Base-by-base conservation (phyloP, 2,329 filamentous ascomycete genomes). In the Hymenoscyphus occultus region DNA sequence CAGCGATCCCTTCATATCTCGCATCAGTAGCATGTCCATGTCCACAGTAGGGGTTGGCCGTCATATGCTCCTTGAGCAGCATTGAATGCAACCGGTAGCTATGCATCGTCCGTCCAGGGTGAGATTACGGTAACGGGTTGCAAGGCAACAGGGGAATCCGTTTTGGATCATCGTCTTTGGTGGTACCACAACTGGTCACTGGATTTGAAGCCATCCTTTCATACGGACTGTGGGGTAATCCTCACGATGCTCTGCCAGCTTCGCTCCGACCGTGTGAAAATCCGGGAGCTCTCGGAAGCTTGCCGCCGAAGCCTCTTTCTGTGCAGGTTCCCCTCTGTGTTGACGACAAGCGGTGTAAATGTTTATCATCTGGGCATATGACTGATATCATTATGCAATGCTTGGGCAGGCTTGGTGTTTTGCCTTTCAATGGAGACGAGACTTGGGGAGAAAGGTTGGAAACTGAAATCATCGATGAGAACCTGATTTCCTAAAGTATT, bases 171-270 rank as follows among this genome's bases (percentile, higher is more conserved):
- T 51, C 45, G 14, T n/a, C 45, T 9, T 22, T 39, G 54, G 54
- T 35, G 54, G 54, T 57, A 57, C 54, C 32, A 57, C 28, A 57
- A 57, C 35, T 28, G 32, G 54, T 57, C 54, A 57, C 54, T 57
- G 54, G 54, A 57, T 39, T 35, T 19, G 54, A 51, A 22, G 45
- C 22, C 45, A 19, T 19, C 13, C 22, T 22, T 51, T 22, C 9
- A 35, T 10, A 35, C 35, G 35, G 35, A 45, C 16, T 45, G 16
- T 45, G 42, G 42, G 42, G 42, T 45, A n/a, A n/a, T 45, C 14
- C 16, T 45, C n/a, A 19, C 22, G 19, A 19, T 51, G 45, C 22
- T 51, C 45, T 22, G 22, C 45, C 19, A 51, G 22, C 19, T 51
- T 51, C n/a, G 45, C n/a, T 22, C 19, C 9, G 45, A 51, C 45